Evolutionary conservation across 306 rosid species (phyloP), one percentile per base, ranked within the genome.

Genomic region (Cucurbita ficifolia): DNA sequence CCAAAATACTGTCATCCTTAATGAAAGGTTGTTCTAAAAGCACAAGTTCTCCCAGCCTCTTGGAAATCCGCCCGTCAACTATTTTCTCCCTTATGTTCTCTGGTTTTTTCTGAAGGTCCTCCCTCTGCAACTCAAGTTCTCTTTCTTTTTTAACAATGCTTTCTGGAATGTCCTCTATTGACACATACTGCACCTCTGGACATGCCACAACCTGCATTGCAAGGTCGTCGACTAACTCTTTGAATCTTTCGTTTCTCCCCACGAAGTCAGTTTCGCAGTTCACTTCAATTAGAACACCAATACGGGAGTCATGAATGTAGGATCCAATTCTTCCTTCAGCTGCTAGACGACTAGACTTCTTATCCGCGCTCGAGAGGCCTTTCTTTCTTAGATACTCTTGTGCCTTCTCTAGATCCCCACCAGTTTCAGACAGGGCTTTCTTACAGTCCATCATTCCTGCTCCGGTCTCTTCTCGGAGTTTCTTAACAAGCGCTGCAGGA

Each of bases 401-500:
- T 10, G 99, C 99, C 87, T 91, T 89, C 80, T 91, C 91, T 57
- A 91, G 87, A 76, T 91, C 97, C n/a, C 96, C 97, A 79, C 87
- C 96, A 11, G 93, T 85, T 86, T 89, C 99, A 36, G 99, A 81
- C 57, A 91, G 93, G 75, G 96, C 97, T 84, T 87, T 95, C 96
- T 95, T 95, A 78, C 99, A 95, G 79, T 95, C 97, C 97, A 95
- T 95, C 99, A 95, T 95, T 76, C 97, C 99, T 5, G 96, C 99
- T 80, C 96, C 99, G 5, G 97, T 89, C 85, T 95, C 99, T 70
- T 91, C 97, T 21, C 99, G 82, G 54, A 95, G 80, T 77, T 91
- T 91, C 79, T 95, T 95, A 72, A 89, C 99, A 86, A 95, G 82
- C 60, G 86, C 74, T 0, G 97, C 96, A 5, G 97, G 90, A 62